Base-by-base conservation (phyloP, 208 protist species). In the Wallacemonas sp. region DNA sequence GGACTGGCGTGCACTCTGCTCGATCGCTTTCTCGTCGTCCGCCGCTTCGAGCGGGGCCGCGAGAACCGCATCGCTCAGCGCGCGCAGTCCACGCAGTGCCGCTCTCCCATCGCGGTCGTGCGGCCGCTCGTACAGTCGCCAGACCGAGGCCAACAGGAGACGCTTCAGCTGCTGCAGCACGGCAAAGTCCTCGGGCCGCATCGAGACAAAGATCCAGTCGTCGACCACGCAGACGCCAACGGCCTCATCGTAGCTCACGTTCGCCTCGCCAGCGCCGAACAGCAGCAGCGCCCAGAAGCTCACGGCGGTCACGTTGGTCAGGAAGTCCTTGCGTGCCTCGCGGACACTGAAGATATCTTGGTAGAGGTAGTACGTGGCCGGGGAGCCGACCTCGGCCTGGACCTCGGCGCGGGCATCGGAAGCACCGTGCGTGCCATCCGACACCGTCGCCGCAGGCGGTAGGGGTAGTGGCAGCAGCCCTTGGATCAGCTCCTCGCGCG, bases 241-340 rank as follows among this genome's bases (percentile, higher is more conserved):
- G 10, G 45, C 39, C 5, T 32, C 46, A 33, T 83, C 68, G 61
- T 91, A 93, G 39, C 57, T 39, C 29, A 83, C 76, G 23, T 82
- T 76, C 18, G 82, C 82, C 29, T 91, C 84, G 3, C 77, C 74
- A 11, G 79, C 82, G 2, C 88, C 91, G 67, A 96, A 93, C 22
- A 96, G 81, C 33, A 96, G 74, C 62, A 96, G 61, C 0, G 86
- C 84, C 88, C 88, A 96, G 14, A 94, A 50, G 33, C 80, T 91
- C 31, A 94, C 74, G 29, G 80, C 74, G 11, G 84, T 84, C 7
- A 96, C 77, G 45, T 76, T 79, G n/a, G 84, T 90, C 16, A 96
- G 77, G 57, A 93, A 93, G 55, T 84, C 66, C 42, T 76, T 64
- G 0, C 73, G 64, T 0, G 76, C 62, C 52, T 95, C 87, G 29